Percentiles rank a stretch among this genome's conserved stretches.
These are phyloP conservation scores for Neocucurbitaria cava DNA, from an alignment of 2,329 filamentous ascomycete genomes.

Conservation along the genomic window DNA sequence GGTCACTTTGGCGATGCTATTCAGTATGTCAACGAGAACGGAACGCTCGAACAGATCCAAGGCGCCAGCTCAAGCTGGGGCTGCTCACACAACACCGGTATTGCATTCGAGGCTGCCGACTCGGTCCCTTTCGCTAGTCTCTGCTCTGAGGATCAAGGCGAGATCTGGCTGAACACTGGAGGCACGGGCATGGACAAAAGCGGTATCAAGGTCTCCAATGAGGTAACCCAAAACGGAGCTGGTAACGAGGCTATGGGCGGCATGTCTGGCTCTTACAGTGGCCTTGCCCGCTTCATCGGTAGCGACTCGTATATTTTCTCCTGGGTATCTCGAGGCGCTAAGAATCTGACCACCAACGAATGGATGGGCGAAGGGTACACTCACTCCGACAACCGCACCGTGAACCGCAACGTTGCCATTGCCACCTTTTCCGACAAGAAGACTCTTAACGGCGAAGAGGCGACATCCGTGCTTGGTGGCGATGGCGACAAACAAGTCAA, in stretches of 20 bases:
- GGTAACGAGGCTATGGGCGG: constrained; percentile 67
- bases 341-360: constrained; percentile 60
- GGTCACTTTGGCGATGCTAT: constrained; percentile 68
- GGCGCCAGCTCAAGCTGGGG: constrained; percentile 66
- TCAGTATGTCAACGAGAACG: constrained; percentile 58
- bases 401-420: constrained; percentile 66
- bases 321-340: constrained; percentile 67
- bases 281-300: constrained; percentile 61
- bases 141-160: constrained; percentile 68
- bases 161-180: constrained; percentile 69
- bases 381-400: constrained; percentile 60
- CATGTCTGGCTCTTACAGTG: constrained; percentile 68
- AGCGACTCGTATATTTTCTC: constrained; percentile 65
- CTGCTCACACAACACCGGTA: constrained; percentile 70
- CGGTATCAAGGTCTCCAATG: constrained; percentile 68
- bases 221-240: constrained; percentile 66
- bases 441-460: constrained; percentile 61
- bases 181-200: constrained; percentile 66
- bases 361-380: constrained; percentile 68
- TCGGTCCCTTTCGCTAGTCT: constrained; percentile 64
- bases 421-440: constrained; percentile 65
- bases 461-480: constrained; percentile 61
- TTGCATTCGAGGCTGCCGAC: constrained; percentile 67
- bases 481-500: constrained; percentile 66
- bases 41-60: constrained; percentile 58